These are phyloP conservation scores for Eimeria sp. DNA, from an alignment of 169 alveolate species.

Conservation along the genomic window DNA sequence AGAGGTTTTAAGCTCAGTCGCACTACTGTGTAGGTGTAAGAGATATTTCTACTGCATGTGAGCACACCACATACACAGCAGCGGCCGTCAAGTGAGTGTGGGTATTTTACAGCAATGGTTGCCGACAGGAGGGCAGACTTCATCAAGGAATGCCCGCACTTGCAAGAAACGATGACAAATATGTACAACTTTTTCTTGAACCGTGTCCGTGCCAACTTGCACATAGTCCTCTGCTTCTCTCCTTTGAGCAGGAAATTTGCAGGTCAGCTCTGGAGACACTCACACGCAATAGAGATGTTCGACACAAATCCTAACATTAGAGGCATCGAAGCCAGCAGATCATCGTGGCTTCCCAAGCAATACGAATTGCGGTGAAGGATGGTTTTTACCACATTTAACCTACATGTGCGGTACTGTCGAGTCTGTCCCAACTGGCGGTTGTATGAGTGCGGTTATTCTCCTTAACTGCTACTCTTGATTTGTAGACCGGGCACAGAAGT, in stretches of 20 bases:
- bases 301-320: background rate
- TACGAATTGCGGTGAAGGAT: background rate
- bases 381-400: background rate
- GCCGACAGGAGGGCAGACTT: conserved; percentile 77
- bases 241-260: conserved; percentile 97
- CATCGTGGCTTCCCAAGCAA: background rate
- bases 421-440: background rate
- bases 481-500: conserved; percentile 95
- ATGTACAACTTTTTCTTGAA: conserved; percentile 95
- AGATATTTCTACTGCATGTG: background rate
- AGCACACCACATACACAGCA: background rate
- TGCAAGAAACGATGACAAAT: conserved; percentile 80
- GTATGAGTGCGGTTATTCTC: background rate
- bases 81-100: background rate
- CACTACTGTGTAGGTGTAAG: background rate
- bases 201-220: conserved; percentile 97
- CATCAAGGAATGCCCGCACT: conserved; percentile 78
- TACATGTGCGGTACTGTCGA: background rate
- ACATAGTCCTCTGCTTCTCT: conserved; percentile 97
- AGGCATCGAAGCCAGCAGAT: background rate
- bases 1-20: background rate
- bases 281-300: background rate
- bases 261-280: conserved; percentile 69
- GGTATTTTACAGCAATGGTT: conserved; percentile 40
- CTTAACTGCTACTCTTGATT: background rate